Percentiles rank a stretch among this genome's conserved stretches.
These are phyloP conservation scores for Trichomonas vaginalis DNA, from an alignment of 208 protist genomes.

Conservation along the genomic window DNA sequence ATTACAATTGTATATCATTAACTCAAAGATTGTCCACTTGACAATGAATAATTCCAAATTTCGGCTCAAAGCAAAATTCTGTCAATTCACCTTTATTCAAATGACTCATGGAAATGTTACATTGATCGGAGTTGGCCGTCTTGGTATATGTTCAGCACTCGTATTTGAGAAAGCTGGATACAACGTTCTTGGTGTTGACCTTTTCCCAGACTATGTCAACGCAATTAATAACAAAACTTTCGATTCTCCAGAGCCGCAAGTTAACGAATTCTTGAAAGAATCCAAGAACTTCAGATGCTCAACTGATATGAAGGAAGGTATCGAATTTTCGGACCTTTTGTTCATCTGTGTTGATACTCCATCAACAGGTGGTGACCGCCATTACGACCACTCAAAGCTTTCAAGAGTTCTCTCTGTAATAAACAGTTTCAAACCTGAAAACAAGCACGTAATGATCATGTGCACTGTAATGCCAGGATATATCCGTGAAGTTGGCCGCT, in stretches of 20 bases:
- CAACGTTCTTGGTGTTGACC: conserved; percentile 47
- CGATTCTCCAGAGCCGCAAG: conserved; percentile 34
- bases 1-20: too few relatives aligned
- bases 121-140: conserved; percentile 36
- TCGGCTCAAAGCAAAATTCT: too few relatives aligned
- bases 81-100: too few relatives aligned
- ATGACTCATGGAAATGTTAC: conserved; percentile 22
- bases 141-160: conserved; percentile 45
- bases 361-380: neutral
- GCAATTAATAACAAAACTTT: conserved; percentile 40
- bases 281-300: conserved; percentile 42
- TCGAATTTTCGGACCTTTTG: conserved; percentile 36
- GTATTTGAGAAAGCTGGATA: conserved; percentile 44
- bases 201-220: conserved; percentile 43
- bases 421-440: conserved; percentile 21
- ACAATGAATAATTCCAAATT: too few relatives aligned
- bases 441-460: conserved; percentile 46
- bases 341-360: conserved; percentile 45
- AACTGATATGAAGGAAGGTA: conserved; percentile 37
- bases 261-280: conserved; percentile 34
- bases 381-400: neutral
- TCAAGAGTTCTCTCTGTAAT: neutral
- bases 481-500: conserved; percentile 23
- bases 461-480: conserved; percentile 48
- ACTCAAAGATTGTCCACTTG: too few relatives aligned